Conservation (phyloP, 2,329 filamentous ascomycete genomes). For the Sclerotinia nivalis region DNA sequence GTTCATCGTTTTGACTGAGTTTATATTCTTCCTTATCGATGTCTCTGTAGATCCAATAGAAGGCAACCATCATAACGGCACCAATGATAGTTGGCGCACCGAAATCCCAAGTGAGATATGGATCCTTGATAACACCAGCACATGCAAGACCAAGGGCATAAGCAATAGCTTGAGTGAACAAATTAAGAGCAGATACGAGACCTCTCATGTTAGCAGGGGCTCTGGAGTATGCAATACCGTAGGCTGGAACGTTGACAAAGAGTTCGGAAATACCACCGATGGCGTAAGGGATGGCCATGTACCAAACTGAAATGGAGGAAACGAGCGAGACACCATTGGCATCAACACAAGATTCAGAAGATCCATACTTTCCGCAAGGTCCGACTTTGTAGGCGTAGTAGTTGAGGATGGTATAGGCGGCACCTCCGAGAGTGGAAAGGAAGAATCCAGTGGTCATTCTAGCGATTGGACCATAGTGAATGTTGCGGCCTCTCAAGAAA, state of each 20-base stretch:
- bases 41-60: constrained; percentile 51
- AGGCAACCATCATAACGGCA: constrained; percentile 47
- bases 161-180: constrained; percentile 50
- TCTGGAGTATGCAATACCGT: constrained; percentile 54
- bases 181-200: constrained; percentile 52
- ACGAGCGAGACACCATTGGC: constrained; percentile 32
- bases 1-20: constrained; percentile 43
- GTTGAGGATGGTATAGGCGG: constrained; percentile 57
- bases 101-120: constrained; percentile 53
- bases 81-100: constrained; percentile 51
- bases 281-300: constrained; percentile 56
- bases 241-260: constrained; percentile 53
- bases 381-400: constrained; percentile 64
- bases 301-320: constrained; percentile 53
- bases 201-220: constrained; percentile 54
- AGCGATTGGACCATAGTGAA: constrained; percentile 72
- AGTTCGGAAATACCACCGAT: constrained; percentile 53
- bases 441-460: constrained; percentile 71
- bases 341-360: constrained; percentile 31
- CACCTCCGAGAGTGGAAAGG: constrained; percentile 60
- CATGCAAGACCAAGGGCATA: constrained; percentile 49
- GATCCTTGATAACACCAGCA: constrained; percentile 51
- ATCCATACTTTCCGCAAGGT: constrained; percentile 54
- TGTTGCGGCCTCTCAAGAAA: constrained; percentile 58
- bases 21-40: constrained; percentile 50